Evolutionary conservation across 306 rosid species (phyloP).

Genomic region (Crataegus laevigata): DNA sequence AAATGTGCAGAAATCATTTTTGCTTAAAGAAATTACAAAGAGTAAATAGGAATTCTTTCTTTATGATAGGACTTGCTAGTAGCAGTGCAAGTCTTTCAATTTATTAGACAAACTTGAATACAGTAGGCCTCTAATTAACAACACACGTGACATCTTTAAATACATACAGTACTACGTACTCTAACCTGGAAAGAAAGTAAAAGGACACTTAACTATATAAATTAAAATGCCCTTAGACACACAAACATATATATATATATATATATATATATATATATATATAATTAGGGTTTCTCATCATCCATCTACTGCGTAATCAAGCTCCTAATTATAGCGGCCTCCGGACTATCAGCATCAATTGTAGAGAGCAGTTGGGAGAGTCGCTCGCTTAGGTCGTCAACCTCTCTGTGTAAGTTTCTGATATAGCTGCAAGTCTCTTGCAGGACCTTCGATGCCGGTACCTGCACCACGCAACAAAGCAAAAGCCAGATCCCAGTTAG

Average conservation of each 20-base stretch:
- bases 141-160: constrained; percentile 5
- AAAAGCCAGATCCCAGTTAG: neutral
- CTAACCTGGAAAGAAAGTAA: neutral
- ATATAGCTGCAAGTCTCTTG: constrained; percentile 98
- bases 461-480: constrained; percentile 31
- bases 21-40: no score
- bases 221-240: neutral
- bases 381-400: constrained; percentile 84
- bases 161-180: constrained; percentile 10
- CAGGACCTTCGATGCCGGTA: constrained; percentile 95
- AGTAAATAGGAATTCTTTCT: neutral
- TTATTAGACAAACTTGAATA: constrained; percentile 8
- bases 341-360: constrained; percentile 87
- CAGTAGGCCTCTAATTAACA: neutral
- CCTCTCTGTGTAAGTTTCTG: constrained; percentile 79
- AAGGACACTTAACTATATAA: constrained; percentile 21
- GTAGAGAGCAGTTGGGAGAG: constrained; percentile 81
- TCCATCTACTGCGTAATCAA: constrained; percentile 56
- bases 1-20: neutral
- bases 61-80: constrained; percentile 16
- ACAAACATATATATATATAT: neutral
- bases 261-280: neutral
- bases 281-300: neutral
- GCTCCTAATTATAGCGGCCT: constrained; percentile 90
- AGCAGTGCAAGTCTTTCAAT: constrained; percentile 25